These are phyloP conservation scores for Chaetomium sp. DNA, from an alignment of 2,329 filamentous ascomycete species.

Conservation along the genomic window DNA sequence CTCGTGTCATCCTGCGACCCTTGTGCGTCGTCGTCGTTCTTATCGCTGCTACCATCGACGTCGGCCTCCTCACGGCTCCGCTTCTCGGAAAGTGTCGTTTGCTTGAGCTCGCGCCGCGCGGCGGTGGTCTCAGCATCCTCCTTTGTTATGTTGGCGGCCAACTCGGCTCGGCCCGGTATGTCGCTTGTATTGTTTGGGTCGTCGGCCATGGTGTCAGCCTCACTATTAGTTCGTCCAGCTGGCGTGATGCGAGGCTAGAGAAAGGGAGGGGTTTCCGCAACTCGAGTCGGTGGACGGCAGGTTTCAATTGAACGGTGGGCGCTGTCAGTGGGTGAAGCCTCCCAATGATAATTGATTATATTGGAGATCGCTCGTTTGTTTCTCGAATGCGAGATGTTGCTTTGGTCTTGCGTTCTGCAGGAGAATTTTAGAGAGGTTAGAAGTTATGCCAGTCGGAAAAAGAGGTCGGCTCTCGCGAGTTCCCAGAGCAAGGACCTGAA, in stretches of 20 bases:
- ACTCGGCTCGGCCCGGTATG: slow-evolving; percentile 31
- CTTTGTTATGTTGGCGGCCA: slow-evolving; percentile 25
- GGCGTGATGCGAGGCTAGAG: too few relatives aligned
- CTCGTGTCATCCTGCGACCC: slow-evolving; percentile 25
- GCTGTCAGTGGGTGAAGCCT: not conserved
- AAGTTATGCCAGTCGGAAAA: not conserved
- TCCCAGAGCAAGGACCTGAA: not conserved
- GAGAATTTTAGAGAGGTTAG: not conserved
- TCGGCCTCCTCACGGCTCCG: slow-evolving; percentile 19
- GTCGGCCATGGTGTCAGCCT: slow-evolving; percentile 37
- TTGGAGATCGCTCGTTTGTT: not conserved
- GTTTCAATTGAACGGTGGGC: not conserved
- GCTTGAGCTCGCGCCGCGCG: slow-evolving; percentile 57
- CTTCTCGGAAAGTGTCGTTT: slow-evolving; percentile 55
- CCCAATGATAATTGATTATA: not conserved
- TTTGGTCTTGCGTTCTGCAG: not conserved
- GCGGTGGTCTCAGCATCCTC: slow-evolving; percentile 60
- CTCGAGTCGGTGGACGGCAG: slow-evolving; percentile 6
- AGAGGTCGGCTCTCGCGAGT: not conserved
- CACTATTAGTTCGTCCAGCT: not conserved
- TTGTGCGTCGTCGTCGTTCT: slow-evolving; percentile 5
- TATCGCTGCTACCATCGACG: too few relatives aligned
- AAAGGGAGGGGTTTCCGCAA: too few relatives aligned
- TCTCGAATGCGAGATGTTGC: not conserved
- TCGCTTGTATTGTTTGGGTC: slow-evolving; percentile 38